phyloP scores from a whole-genome alignment of 306 rosid genomes.

The Fagus sylvatica region DNA sequence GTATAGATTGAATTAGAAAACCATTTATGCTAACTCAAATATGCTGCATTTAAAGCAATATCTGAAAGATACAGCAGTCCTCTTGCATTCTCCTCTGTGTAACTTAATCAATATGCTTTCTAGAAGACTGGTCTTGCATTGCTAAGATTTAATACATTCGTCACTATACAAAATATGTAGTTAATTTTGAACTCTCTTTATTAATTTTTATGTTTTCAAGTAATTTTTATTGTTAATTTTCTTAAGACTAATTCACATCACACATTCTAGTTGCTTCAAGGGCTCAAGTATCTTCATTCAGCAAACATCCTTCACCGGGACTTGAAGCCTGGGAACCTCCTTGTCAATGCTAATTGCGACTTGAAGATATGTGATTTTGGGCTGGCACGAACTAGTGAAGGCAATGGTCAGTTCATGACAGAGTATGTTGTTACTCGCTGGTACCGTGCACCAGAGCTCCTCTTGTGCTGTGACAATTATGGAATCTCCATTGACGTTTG shows the following conservation, averaged over 20 bases:
- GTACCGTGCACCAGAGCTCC: slow-evolving; percentile 95
- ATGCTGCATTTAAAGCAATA: no score
- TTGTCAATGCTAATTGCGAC: slow-evolving; percentile 71
- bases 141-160: background rate
- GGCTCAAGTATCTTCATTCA: slow-evolving; percentile 85
- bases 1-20: background rate
- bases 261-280: slow-evolving; percentile 64
- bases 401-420: slow-evolving; percentile 71
- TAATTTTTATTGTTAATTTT: background rate
- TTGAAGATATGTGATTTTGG: slow-evolving; percentile 91
- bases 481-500: slow-evolving; percentile 91
- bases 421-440: slow-evolving; percentile 94
- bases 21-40: no score
- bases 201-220: background rate
- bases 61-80: no score
- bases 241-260: slow-evolving; percentile 28
- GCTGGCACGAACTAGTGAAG: slow-evolving; percentile 70
- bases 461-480: slow-evolving; percentile 71
- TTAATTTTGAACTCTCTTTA: background rate
- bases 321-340: slow-evolving; percentile 87
- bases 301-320: slow-evolving; percentile 89
- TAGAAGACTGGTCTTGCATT: background rate
- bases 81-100: no score
- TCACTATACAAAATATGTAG: background rate
- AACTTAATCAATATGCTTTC: background rate